Evolutionary conservation across 202 grass and related monocot genomes (phyloP), one percentile per base, ranked within the genome.

Genomic region (Bolboschoenoplectus hybrid): DNA sequence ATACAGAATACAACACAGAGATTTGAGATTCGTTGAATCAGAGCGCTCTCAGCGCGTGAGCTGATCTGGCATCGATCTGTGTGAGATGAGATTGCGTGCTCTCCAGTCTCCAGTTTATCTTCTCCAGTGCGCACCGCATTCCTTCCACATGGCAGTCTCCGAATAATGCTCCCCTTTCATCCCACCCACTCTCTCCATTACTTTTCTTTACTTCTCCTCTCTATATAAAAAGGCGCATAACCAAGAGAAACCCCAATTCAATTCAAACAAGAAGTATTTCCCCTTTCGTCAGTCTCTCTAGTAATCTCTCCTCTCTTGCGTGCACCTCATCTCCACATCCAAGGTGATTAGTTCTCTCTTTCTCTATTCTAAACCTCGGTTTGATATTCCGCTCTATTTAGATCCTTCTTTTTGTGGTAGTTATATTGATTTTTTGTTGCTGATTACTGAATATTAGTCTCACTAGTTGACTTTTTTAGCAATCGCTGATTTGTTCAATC

Each of bases 401-500:
- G 44, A 56, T 84, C 47, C 11, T 52, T 70, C 12, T 47, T 69
- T 55, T 17, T 5, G 6, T 9, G 8, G 19, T 12, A 34, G 47
- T 8, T 60, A 36, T 44, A 44, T 19, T 84, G 32, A 69, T 64
- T 68, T 43, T 2, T 79, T 56, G 14, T 40, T 11, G 3, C 34
- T 10, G 7, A 40, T 41, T 60, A 80, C 13, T 40, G 20, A 79
- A 58, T 58, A 79, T 17, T 58, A 58, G 53, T 80, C 14, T 58
- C 41, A 80, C 16, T n/a, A 43, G 75, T 60, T 80, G 52, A 80
- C 35, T 12, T 41, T 43, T 9, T 16, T 19, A 19, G 52, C 7
- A 58, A 80, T 80, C 52, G 32, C 65, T 19, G 64, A 57, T 71
- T 84, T 57, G 65, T 39, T 35, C 81, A 70, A 69, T 67, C 43